Percentiles rank a stretch among this genome's conserved stretches.
These are phyloP conservation scores for Tuber aestivum DNA, from an alignment of 495 filamentous ascomycete genomes.

Conservation along the genomic window DNA sequence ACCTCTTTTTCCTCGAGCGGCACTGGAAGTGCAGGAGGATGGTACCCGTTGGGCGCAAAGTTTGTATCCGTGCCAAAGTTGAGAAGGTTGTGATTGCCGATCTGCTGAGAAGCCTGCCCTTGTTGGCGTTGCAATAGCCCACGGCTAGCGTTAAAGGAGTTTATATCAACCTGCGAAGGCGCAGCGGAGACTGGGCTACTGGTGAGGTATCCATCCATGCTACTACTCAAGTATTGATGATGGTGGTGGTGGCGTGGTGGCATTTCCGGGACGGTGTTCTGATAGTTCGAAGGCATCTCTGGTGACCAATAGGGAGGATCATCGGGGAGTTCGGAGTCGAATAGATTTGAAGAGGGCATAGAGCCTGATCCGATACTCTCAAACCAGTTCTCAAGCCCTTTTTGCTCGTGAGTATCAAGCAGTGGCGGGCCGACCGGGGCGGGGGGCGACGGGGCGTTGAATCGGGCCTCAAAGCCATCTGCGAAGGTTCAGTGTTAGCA, in stretches of 20 bases:
- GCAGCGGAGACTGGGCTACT: constrained; percentile 29
- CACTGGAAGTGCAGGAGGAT: constrained; percentile 31
- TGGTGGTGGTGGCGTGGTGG: constrained; percentile 30
- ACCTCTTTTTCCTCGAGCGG: constrained; percentile 36
- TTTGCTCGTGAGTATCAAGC: constrained; percentile 37
- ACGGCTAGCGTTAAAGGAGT: constrained; percentile 35
- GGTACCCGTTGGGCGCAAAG: constrained; percentile 42
- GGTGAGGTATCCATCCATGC: constrained; percentile 30
- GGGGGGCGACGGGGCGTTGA: constrained; percentile 35
- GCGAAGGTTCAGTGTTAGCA: constrained; percentile 15
- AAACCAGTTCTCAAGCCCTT: constrained; percentile 39
- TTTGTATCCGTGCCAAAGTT: constrained; percentile 42
- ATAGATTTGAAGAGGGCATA: constrained; percentile 34
- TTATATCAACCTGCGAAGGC: constrained; percentile 35
- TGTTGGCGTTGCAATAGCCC: constrained; percentile 35
- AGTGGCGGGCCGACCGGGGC: constrained; percentile 40
- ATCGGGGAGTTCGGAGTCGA: constrained; percentile 31
- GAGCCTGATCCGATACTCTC: constrained; percentile 30
- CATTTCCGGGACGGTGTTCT: constrained; percentile 19
- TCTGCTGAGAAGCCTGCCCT: constrained; percentile 25
- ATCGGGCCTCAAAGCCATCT: constrained; percentile 37
- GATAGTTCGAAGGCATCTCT: constrained; percentile 31
- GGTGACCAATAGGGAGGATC: constrained; percentile 36
- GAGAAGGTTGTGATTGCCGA: constrained; percentile 28
- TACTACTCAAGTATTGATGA: constrained; percentile 31